phyloP scores from a whole-genome alignment of 495 filamentous ascomycete genomes.

The Parathielavia hyrcaniae region DNA sequence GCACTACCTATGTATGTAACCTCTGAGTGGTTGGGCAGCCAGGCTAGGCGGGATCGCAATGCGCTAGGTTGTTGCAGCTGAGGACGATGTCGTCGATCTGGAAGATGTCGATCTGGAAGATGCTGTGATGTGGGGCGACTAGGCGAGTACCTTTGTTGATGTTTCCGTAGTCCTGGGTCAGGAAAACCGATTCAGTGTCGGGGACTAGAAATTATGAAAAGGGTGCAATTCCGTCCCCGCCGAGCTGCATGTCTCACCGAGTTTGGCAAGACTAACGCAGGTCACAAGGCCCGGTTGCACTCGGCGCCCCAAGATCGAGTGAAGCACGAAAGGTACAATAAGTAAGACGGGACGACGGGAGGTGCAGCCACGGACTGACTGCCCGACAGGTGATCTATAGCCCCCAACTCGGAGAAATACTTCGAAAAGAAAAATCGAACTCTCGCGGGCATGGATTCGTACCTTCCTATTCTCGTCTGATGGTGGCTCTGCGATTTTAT shows the following conservation, averaged over 20 bases:
- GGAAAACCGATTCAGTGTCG: background rate
- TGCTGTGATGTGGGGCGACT: background rate
- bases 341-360: too few species aligned
- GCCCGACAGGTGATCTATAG: too few species aligned
- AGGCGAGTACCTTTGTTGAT: slow-evolving; percentile 7
- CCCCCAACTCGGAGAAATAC: too few species aligned
- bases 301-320: too few species aligned
- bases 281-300: slow-evolving; percentile 2
- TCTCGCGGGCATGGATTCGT: too few species aligned
- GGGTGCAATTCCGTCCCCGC: slow-evolving; percentile 10
- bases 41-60: slow-evolving; percentile 2
- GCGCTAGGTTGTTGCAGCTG: background rate
- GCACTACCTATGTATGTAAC: background rate
- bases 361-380: too few species aligned
- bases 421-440: too few species aligned
- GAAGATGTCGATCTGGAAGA: background rate
- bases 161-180: slow-evolving; percentile 11
- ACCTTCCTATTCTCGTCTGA: too few species aligned
- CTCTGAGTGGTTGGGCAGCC: background rate
- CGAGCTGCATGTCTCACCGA: slow-evolving; percentile 11
- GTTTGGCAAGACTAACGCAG: slow-evolving; percentile 9
- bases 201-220: background rate
- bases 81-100: background rate
- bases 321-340: too few species aligned
- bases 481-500: too few species aligned